A percentile compares a stretch with the other conserved stretches of the same genome.
Evolutionary conservation across 805 yeast genomes (phyloP).

Genomic region (Metschnikowia cerradonensis): DNA sequence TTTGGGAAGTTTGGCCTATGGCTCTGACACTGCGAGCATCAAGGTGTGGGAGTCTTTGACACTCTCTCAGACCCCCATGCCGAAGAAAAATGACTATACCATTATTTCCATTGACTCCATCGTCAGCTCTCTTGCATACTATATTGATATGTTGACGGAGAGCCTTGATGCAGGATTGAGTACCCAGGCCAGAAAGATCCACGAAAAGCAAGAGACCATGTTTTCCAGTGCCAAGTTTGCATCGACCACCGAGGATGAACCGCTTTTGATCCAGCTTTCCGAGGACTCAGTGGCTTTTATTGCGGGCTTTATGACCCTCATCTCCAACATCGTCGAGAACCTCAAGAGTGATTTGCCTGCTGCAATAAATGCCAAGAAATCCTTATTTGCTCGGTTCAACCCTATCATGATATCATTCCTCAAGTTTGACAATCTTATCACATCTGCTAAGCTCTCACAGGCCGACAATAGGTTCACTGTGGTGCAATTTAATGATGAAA

Average conservation of each 20-base stretch:
- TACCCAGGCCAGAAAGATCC: constrained; percentile 27
- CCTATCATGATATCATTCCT: constrained; percentile 34
- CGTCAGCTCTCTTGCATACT: constrained; percentile 50
- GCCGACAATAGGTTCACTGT: constrained; percentile 17
- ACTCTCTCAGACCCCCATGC: constrained; percentile 21
- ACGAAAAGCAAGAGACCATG: constrained; percentile 33
- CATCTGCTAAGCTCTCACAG: constrained; percentile 9
- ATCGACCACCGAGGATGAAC: constrained; percentile 17
- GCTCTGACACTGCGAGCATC: constrained; percentile 48
- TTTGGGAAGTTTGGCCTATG: constrained; percentile 68
- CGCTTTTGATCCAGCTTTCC: constrained; percentile 50
- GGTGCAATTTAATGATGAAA: constrained; percentile 31
- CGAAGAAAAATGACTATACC: constrained; percentile 37
- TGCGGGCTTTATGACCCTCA: constrained; percentile 67
- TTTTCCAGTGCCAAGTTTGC: constrained; percentile 9
- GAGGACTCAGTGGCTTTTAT: constrained; percentile 77
- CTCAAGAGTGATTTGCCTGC: constrained; percentile 23
- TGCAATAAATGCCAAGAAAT: constrained; percentile 18
- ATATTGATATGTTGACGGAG: constrained; percentile 43
- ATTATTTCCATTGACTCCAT: constrained; percentile 56
- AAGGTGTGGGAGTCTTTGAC: constrained; percentile 38
- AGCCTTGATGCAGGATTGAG: constrained; percentile 33
- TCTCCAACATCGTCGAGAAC: constrained; percentile 38
- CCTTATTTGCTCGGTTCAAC: constrained; percentile 29
- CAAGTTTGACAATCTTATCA: constrained; percentile 37